Evolutionary conservation across 2,329 filamentous ascomycete genomes (phyloP).

Genomic region (Setomelanomma holmii): DNA sequence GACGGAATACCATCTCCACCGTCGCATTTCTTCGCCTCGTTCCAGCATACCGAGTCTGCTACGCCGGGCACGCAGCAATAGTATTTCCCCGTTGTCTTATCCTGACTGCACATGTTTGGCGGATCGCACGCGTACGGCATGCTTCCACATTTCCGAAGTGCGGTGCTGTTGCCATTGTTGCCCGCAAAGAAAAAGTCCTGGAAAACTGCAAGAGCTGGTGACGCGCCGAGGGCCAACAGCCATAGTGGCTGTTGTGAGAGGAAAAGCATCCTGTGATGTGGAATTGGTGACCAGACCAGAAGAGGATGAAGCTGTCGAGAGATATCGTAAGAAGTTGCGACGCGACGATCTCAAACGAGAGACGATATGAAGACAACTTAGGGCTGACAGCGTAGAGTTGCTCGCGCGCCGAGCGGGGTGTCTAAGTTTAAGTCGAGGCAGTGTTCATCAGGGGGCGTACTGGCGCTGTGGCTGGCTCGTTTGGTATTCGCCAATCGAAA

Average conservation of each 20-base stretch:
- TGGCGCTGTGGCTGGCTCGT: slow-evolving; percentile 1
- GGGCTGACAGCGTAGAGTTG: not conserved
- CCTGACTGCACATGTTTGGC: slow-evolving; percentile 17
- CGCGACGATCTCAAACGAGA: not conserved
- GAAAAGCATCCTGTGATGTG: not conserved
- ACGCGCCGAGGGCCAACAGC: not conserved
- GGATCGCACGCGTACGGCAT: slow-evolving; percentile 16
- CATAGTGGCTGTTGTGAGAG: not conserved
- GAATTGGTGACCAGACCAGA: not conserved
- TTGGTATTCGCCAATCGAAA: not conserved
- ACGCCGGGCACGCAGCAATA: slow-evolving; percentile 27
- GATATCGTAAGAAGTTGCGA: not conserved
- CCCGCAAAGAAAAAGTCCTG: slow-evolving; percentile 2
- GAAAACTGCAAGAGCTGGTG: slow-evolving; percentile 3
- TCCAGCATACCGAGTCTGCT: slow-evolving; percentile 24
- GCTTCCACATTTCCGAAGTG: not conserved
- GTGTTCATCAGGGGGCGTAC: slow-evolving; percentile 1
- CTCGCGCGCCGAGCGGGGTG: not conserved
- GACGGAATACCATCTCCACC: slow-evolving; percentile 2
- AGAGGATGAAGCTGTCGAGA: not conserved
- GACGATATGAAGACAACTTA: not conserved
- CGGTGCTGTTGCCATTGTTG: not conserved
- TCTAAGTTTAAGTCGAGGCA: slow-evolving; percentile 9
- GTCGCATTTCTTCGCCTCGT: slow-evolving; percentile 8
- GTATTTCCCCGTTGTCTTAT: slow-evolving; percentile 13